Evolutionary conservation across 2,329 filamentous ascomycete genomes (phyloP), one percentile per base, ranked within the genome.

Genomic region (Ophiostoma ulmi): DNA sequence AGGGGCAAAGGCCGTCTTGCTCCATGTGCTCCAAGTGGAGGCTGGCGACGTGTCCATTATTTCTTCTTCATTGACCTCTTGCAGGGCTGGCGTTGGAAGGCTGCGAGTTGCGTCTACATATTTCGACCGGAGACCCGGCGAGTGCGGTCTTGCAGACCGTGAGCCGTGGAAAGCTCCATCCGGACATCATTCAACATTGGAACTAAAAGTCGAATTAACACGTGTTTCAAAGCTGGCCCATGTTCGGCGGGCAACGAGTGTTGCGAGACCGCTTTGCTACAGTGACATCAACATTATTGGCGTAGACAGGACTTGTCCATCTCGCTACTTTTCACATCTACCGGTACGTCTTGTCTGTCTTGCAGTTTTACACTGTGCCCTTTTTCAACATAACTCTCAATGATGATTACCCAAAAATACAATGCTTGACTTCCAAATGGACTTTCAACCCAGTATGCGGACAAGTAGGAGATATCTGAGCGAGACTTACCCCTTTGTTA

Each of bases 341-440:
- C 26, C 4, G 52, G 52, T 58, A 58, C 52, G 52, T 58, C 17
- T 48, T 48, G 44, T 48, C 17, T 14, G 6, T 17, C n/a, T 11
- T 22, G 4, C n/a, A 22, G 13, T n/a, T 13, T 5, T 8, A 20
- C 48, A 8, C 48, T 44, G 20, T 52, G 22, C 14, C 14, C 36
- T 20, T 31, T 3, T 31, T 4, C 20, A 26, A 5, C 52, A 58
- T 5, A 14, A 20, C 61, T 68, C 66, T 68, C 41, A 36, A 68
- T 68, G 66, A 68, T 68, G 66, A 68, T 55, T 55, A 41, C 66
- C 66, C 36, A 68, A 68, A 36, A 55, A 67, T 67, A 67, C 66
- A 68, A 68, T 68, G 66, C 66, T 68, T 68, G 66, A 68, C 66
- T 68, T 68, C 66, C 66, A 68, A 48, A 68, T n/a, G 44, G 44